Evolutionary conservation across 2,329 filamentous ascomycete genomes (phyloP).

Genomic region (Purpureocillium lavendulum): DNA sequence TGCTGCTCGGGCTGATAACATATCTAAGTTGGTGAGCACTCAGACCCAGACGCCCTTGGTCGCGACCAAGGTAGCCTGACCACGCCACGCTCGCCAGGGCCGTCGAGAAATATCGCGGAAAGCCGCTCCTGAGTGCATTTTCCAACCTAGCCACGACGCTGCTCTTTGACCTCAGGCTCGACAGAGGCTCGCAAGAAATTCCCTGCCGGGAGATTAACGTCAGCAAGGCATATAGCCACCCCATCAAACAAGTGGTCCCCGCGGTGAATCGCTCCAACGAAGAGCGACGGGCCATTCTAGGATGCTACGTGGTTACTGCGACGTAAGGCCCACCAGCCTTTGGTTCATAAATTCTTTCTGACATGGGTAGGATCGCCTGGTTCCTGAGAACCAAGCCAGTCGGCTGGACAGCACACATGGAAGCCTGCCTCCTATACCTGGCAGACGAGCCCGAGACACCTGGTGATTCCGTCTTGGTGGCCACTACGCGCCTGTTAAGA

Average conservation of each 20-base stretch:
- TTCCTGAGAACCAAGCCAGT: conserved; percentile 32
- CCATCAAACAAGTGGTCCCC: conserved; percentile 7
- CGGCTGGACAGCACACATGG: conserved; percentile 46
- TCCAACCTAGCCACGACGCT: conserved; percentile 9
- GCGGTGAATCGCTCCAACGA: background rate
- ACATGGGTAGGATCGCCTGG: conserved; percentile 7
- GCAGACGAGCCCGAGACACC: conserved; percentile 29
- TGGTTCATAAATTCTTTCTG: too few relatives aligned
- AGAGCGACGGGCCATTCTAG: background rate
- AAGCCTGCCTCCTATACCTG: conserved; percentile 40
- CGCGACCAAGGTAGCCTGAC: too few relatives aligned
- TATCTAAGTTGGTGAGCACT: conserved; percentile 1
- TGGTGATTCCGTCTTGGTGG: conserved; percentile 36
- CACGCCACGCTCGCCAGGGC: too few relatives aligned
- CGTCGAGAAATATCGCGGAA: conserved; percentile 5
- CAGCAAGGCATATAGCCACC: conserved; percentile 7
- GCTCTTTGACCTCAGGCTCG: conserved; percentile 11
- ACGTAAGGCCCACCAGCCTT: background rate
- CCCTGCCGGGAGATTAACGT: conserved; percentile 9
- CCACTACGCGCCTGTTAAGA: conserved; percentile 17
- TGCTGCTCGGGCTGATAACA: background rate
- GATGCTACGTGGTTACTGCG: background rate
- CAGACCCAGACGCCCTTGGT: too few relatives aligned
- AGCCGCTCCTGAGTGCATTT: conserved; percentile 7
- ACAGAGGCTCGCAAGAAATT: conserved; percentile 5